These are phyloP conservation scores for Lachancea cidri DNA, from an alignment of 805 yeast species.

Conservation along the genomic window DNA sequence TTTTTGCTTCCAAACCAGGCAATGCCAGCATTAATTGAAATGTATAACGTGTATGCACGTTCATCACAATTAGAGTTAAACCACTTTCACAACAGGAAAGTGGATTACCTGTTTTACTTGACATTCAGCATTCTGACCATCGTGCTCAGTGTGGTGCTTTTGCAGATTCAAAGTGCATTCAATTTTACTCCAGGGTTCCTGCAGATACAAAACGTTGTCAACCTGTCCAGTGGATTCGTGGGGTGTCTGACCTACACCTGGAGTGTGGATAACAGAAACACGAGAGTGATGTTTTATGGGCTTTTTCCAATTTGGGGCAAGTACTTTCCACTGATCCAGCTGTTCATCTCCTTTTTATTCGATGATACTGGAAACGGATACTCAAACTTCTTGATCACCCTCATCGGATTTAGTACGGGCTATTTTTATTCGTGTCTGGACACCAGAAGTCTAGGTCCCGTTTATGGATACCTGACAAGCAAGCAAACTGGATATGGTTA, in stretches of 20 bases:
- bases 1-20: slow-evolving; percentile 21
- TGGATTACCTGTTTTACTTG: slow-evolving; percentile 26
- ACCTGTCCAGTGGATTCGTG: slow-evolving; percentile 22
- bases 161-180: slow-evolving; percentile 4
- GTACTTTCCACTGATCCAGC: slow-evolving; percentile 42
- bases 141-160: slow-evolving; percentile 4
- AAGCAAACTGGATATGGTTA: slow-evolving; percentile 8
- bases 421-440: slow-evolving; percentile 60
- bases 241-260: slow-evolving; percentile 49
- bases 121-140: slow-evolving; percentile 18
- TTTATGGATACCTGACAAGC: slow-evolving; percentile 32
- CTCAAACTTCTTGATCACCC: slow-evolving; percentile 36
- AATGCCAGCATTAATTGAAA: slow-evolving; percentile 24
- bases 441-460: slow-evolving; percentile 48
- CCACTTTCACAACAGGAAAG: slow-evolving; percentile 16
- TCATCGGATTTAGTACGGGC: slow-evolving; percentile 50
- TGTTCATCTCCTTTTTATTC: slow-evolving; percentile 38
- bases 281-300: slow-evolving; percentile 48
- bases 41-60: slow-evolving; percentile 25
- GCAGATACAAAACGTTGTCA: slow-evolving; percentile 3
- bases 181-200: slow-evolving; percentile 6
- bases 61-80: slow-evolving; percentile 24
- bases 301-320: slow-evolving; percentile 52
- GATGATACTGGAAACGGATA: slow-evolving; percentile 42
- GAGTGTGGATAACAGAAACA: slow-evolving; percentile 52